Conservation (phyloP, 805 yeast genomes). For the Saccharomyces paradoxus region DNA sequence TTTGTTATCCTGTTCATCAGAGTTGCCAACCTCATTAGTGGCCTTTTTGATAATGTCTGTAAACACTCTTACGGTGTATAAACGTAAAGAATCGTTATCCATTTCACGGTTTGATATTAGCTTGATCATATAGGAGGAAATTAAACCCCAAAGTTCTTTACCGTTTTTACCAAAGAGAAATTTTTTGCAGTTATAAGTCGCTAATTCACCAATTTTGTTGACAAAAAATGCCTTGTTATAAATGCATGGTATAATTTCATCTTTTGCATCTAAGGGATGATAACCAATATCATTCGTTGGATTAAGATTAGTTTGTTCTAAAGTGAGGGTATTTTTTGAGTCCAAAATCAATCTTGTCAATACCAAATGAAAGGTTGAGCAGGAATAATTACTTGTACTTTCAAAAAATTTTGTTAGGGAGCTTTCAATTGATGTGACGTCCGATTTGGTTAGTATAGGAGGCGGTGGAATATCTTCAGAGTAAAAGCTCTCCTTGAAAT, state of each 20-base stretch:
- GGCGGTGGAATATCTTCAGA: constrained; percentile 36
- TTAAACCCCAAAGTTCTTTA: constrained; percentile 39
- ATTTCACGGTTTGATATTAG: constrained; percentile 39
- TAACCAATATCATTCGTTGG: constrained; percentile 1
- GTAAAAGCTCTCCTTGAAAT: constrained; percentile 28
- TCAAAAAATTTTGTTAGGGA: constrained; percentile 57
- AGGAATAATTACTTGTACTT: constrained; percentile 49
- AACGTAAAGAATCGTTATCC: constrained; percentile 37
- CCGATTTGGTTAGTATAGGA: constrained; percentile 38
- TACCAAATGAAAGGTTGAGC: constrained; percentile 42
- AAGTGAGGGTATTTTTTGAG: constrained; percentile 25
- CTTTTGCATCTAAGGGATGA: constrained; percentile 19
- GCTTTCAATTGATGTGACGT: constrained; percentile 43
- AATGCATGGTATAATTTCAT: constrained; percentile 33
- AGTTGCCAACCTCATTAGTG: constrained; percentile 22
- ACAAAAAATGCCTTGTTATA: constrained; percentile 51
- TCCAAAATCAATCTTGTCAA: constrained; percentile 40
- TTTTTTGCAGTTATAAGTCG: constrained; percentile 44
- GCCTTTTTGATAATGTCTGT: constrained; percentile 39
- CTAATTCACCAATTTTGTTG: constrained; percentile 44
- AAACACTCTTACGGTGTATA: constrained; percentile 43
- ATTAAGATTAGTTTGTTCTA: constrained; percentile 1
- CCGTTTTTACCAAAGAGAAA: constrained; percentile 33
- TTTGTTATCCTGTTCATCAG: constrained; percentile 13
- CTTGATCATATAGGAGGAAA: constrained; percentile 40